Evolutionary conservation across 768 basidiomycete genomes (phyloP).

Genomic region (Ramaria sp.): DNA sequence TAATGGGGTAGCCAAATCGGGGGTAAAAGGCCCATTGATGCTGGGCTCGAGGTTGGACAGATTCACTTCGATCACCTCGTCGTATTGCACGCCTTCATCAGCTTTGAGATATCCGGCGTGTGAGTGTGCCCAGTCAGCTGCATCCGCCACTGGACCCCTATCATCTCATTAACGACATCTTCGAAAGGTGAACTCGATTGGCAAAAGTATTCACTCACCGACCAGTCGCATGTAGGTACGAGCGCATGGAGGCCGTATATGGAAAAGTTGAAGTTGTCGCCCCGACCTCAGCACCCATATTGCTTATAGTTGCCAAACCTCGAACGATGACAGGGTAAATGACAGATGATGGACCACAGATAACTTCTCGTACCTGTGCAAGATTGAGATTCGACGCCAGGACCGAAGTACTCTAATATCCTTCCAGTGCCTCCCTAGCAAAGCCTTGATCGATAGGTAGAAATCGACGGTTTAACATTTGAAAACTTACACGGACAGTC

Average conservation of each 20-base stretch:
- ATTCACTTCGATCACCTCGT: constrained; percentile 93
- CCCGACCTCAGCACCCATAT: constrained; percentile 99
- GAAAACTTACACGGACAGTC: constrained; percentile 70
- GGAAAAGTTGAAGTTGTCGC: constrained; percentile 99
- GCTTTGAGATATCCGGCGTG: constrained; percentile 63
- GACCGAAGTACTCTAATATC: constrained; percentile 95
- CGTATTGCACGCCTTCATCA: constrained; percentile 86
- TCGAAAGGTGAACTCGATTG: neutral
- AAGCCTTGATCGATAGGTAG: neutral
- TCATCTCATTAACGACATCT: neutral
- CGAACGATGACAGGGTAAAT: neutral
- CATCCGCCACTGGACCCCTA: constrained; percentile 61
- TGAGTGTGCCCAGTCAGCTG: constrained; percentile 75
- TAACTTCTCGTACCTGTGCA: constrained; percentile 59
- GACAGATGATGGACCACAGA: neutral
- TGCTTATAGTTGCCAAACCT: constrained; percentile 91
- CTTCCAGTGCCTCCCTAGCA: constrained; percentile 86
- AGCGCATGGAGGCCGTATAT: constrained; percentile 82
- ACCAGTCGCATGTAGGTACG: constrained; percentile 84
- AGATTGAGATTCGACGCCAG: constrained; percentile 80
- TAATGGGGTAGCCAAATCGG: constrained; percentile 88
- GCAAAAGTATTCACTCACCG: constrained; percentile 24
- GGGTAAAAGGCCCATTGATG: constrained; percentile 96
- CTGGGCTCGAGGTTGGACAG: constrained; percentile 83
- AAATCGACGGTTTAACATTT: neutral